Evolutionary conservation across 2,329 filamentous ascomycete species (phyloP).

Genomic region (Grosmannia huntii): DNA sequence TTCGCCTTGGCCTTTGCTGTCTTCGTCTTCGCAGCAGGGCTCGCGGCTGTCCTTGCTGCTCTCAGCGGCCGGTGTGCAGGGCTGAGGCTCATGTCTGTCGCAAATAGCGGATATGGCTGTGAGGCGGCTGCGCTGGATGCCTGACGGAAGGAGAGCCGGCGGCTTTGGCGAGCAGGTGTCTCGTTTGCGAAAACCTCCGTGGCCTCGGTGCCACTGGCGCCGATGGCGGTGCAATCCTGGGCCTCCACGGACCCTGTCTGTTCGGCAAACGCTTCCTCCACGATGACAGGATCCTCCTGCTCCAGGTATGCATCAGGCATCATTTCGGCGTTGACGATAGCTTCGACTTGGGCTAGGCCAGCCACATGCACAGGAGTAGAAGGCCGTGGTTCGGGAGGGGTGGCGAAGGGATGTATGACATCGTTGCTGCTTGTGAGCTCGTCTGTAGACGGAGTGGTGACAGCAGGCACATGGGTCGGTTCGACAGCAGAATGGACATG

Average conservation of each 20-base stretch:
- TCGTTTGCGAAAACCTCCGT: not conserved
- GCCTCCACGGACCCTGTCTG: not conserved
- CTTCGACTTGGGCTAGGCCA: not conserved
- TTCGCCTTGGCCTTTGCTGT: not conserved
- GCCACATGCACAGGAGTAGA: not conserved
- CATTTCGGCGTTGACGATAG: not conserved
- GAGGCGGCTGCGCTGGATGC: not conserved
- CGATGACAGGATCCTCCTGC: not conserved
- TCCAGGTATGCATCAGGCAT: not conserved
- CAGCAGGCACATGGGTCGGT: not conserved
- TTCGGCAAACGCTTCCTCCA: not conserved
- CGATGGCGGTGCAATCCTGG: not conserved
- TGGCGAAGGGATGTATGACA: not conserved
- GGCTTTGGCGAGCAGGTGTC: not conserved
- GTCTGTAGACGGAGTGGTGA: not conserved
- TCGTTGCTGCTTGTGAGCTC: not conserved
- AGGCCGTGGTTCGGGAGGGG: not conserved
- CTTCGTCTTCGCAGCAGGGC: not conserved
- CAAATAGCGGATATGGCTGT: not conserved
- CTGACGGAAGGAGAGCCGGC: not conserved
- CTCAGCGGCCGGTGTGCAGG: constrained; percentile 5
- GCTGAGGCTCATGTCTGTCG: not conserved
- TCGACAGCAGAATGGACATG: not conserved
- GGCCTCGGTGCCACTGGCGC: not conserved
- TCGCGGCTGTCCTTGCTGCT: not conserved